Conservation (phyloP, 75 land plant species). For the Cupressus sempervirens region DNA sequence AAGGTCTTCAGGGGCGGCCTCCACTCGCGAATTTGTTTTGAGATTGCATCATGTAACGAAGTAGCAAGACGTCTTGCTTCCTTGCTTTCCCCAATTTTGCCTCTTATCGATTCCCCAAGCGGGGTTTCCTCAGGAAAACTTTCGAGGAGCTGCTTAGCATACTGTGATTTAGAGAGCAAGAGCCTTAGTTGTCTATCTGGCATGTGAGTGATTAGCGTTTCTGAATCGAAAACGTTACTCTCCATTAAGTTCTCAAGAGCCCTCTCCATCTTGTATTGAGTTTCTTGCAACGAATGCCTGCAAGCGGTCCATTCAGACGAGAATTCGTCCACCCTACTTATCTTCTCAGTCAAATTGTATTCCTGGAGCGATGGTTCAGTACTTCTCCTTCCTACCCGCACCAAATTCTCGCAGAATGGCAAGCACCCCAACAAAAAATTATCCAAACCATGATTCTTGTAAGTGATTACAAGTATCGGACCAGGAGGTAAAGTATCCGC, state of each 20-base stretch:
- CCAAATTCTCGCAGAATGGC: slow-evolving; percentile 12
- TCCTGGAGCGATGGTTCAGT: neutral
- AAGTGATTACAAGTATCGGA: slow-evolving; percentile 23
- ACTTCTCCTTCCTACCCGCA: slow-evolving; percentile 28
- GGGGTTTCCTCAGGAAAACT: neutral
- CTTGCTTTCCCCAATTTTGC: neutral
- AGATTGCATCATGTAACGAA: neutral
- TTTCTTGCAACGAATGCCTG: neutral
- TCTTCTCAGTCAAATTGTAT: neutral
- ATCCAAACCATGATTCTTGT: slow-evolving; percentile 26
- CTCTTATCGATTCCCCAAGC: neutral
- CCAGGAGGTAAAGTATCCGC: slow-evolving; percentile 17
- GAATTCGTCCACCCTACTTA: neutral
- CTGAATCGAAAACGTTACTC: neutral
- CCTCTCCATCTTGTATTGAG: neutral
- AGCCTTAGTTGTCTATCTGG: neutral
- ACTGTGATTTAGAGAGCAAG: neutral
- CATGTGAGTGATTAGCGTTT: neutral
- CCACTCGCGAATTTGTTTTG: neutral
- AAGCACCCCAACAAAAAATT: slow-evolving; percentile 22
- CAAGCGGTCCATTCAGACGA: neutral
- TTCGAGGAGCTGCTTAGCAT: neutral
- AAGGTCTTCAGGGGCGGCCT: neutral
- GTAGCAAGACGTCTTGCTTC: neutral
- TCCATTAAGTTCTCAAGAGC: neutral